A percentile compares a stretch with the other conserved stretches of the same genome.
phyloP scores from a whole-genome alignment of 768 basidiomycete species.

The Pleurotus cornucopiae region DNA sequence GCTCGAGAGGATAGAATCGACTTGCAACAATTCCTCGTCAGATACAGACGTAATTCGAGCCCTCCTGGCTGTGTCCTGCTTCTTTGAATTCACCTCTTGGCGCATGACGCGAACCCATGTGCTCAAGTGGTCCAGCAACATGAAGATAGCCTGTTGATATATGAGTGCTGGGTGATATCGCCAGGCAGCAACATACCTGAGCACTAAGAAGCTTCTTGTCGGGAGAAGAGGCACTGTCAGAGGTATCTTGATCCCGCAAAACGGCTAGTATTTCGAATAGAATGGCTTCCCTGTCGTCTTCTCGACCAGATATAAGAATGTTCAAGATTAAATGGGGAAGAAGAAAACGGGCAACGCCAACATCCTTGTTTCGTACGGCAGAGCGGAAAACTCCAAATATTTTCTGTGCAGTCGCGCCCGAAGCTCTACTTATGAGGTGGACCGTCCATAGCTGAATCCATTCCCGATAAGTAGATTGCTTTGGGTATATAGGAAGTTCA shows the following conservation, averaged over 20 bases:
- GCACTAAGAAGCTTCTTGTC: conserved; percentile 91
- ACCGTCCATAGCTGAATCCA: conserved; percentile 93
- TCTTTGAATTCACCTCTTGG: conserved; percentile 52
- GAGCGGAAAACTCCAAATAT: conserved; percentile 81
- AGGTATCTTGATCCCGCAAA: conserved; percentile 80
- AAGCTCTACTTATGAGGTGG: conserved; percentile 67
- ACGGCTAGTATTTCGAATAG: conserved; percentile 75
- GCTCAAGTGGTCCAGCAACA: conserved; percentile 91
- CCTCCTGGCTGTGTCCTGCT: conserved; percentile 43
- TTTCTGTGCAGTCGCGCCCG: conserved; percentile 49
- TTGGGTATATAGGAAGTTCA: conserved; percentile 75
- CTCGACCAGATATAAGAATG: conserved; percentile 71
- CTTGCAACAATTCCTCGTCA: conserved; percentile 59
- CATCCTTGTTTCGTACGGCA: conserved; percentile 82
- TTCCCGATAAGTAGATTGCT: conserved; percentile 81
- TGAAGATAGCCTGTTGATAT: conserved; percentile 76
- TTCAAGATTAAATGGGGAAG: conserved; percentile 91
- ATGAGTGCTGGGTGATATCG: neutral
- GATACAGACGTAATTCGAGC: conserved; percentile 34
- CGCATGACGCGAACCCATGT: conserved; percentile 80
- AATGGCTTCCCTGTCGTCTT: conserved; percentile 59
- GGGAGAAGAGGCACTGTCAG: conserved; percentile 47
- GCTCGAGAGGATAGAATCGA: conserved; percentile 79
- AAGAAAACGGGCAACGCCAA: conserved; percentile 87
- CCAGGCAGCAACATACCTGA: conserved; percentile 53